Percentiles rank a stretch among this genome's conserved stretches.
Conservation (phyloP, 2,329 filamentous ascomycete species). For the Cephalotrichum gorgonifer region DNA sequence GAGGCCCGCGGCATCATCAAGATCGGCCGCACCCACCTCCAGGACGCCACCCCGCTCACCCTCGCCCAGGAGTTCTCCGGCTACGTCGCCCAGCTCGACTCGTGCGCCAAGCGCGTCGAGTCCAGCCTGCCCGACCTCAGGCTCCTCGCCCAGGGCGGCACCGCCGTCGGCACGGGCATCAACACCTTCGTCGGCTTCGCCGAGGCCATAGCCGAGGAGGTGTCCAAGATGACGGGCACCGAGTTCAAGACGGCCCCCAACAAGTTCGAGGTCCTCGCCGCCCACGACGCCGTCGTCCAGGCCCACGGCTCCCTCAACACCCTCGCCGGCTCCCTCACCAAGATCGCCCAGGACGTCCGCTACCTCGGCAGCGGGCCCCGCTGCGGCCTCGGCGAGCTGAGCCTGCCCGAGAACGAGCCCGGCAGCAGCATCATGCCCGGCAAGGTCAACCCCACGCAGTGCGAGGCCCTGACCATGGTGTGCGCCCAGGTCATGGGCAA, state of each 20-base stretch:
- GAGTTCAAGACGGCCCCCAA: conserved; percentile 95
- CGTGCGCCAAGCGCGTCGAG: conserved; percentile 79
- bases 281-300: conserved; percentile 92
- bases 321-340: conserved; percentile 81
- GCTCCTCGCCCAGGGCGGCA: conserved; percentile 87
- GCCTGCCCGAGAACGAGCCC: conserved; percentile 94
- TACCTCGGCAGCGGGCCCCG: conserved; percentile 94
- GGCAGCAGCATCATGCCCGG: conserved; percentile 98
- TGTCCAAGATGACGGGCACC: conserved; percentile 84
- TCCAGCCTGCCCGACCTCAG: conserved; percentile 72
- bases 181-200: conserved; percentile 97
- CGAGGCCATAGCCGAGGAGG: conserved; percentile 82
- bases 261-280: conserved; percentile 96
- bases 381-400: conserved; percentile 88
- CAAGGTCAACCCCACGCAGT: conserved; percentile 98
- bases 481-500: conserved; percentile 98
- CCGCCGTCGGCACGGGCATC: conserved; percentile 91
- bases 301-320: conserved; percentile 91
- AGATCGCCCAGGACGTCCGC: conserved; percentile 96
- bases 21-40: conserved; percentile 94
- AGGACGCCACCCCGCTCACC: conserved; percentile 92
- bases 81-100: conserved; percentile 90
- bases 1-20: conserved; percentile 87
- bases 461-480: conserved; percentile 95
- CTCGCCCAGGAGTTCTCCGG: conserved; percentile 96